Percentiles rank a stretch among this genome's conserved stretches.
Conservation (phyloP, 345 rosid genomes). For the Murraya paniculata region DNA sequence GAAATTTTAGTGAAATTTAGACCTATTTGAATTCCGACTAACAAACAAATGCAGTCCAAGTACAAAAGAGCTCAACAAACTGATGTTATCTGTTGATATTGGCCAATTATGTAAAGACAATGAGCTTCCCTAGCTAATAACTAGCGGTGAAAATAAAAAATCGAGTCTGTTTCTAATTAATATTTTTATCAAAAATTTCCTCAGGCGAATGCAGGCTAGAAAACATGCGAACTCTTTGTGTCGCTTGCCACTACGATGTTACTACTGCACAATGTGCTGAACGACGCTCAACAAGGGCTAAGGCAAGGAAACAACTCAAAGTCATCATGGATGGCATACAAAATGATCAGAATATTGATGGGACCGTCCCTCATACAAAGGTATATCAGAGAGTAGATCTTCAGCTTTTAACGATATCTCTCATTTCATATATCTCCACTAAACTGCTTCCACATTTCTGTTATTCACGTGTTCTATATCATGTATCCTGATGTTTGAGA, state of each 20-base stretch:
- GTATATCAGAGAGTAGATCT: slow-evolving; percentile 20
- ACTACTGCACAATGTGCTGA: slow-evolving; percentile 72
- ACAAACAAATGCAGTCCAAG: neutral
- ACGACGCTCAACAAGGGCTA: slow-evolving; percentile 44
- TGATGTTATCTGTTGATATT: neutral
- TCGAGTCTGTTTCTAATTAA: neutral
- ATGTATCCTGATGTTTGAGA: neutral
- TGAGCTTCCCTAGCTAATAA: neutral
- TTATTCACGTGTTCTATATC: neutral
- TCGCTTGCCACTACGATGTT: slow-evolving; percentile 81
- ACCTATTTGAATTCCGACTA: no score
- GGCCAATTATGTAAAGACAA: neutral
- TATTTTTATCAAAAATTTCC: slow-evolving; percentile 12
- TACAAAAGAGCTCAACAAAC: neutral
- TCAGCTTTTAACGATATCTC: neutral
- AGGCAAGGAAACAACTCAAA: slow-evolving; percentile 66
- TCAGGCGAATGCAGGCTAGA: slow-evolving; percentile 87
- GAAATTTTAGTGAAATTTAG: no score
- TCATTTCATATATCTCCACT: neutral
- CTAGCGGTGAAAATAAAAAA: neutral
- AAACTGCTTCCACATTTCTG: neutral
- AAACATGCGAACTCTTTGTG: slow-evolving; percentile 94
- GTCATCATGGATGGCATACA: slow-evolving; percentile 38
- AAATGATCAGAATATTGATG: slow-evolving; percentile 25
- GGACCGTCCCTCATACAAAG: slow-evolving; percentile 23